Base-by-base conservation (phyloP, 352 stramenopile species). In the Globisporangium carolinianum region DNA sequence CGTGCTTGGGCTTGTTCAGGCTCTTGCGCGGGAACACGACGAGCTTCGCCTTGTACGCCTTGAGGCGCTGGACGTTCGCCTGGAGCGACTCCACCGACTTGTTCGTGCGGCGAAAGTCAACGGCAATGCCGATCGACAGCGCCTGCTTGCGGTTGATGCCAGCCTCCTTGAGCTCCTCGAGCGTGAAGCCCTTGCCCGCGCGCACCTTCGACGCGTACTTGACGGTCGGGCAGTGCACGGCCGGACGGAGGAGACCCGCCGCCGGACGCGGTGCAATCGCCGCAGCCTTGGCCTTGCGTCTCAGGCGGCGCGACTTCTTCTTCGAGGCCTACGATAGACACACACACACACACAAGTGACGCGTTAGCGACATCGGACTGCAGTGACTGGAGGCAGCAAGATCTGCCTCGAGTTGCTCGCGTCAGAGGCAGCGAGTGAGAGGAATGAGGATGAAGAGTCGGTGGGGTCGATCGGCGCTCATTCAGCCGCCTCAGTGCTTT, bases 161-260 rank as follows among this genome's bases (percentile, higher is more conserved):
- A 68, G 96, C 97, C 60, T 91, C 94, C 87, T 99, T 99, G 53
- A 99, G 79, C 87, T 99, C 97, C 66, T 98, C 95, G 56, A 99
- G 77, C 56, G 96, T 98, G 84, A 99, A 99, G 61, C 97, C 97
- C 74, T 97, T 96, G 65, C 97, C 98, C 39, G 97, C 86, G 74
- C 96, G 93, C 47, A 98, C 81, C 89, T 99, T 99, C 53, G 93
- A 97, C 62, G 93, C 97, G 80, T 99, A 99, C 78, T 98, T 96
- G 69, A 97, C 80, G 57, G 98, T 99, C 58, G 91, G 96, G 83
- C 96, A 99, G 77, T 98, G 96, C 58, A 99, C 98, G 43, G 95
- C 86, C 55, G 98, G 98, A 60, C 97, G 87, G 57, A 99, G 84
- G 41, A 97, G 83, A 84, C 95, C 91, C 74, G 97, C 88, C 48